These are phyloP conservation scores for Chlamydomonas schloesseri DNA, from an alignment of 139 green algal genomes.

Conservation along the genomic window DNA sequence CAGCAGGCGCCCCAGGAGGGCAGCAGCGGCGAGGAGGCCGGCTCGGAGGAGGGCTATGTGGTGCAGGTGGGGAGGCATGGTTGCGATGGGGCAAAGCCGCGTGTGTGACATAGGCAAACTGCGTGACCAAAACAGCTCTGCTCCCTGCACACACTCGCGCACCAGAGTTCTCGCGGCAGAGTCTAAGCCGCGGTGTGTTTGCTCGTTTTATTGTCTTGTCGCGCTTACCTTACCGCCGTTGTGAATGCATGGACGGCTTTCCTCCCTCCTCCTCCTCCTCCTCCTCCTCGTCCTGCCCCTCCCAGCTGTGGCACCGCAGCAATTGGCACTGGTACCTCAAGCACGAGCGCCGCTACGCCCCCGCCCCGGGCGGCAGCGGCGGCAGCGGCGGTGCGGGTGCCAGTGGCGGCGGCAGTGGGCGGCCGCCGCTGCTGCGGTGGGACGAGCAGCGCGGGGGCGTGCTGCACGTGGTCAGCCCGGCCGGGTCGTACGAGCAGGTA, in stretches of 20 bases:
- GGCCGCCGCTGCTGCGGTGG: slow-evolving; percentile 56
- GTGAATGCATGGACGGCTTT: no score
- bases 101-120: no score
- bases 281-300: not conserved
- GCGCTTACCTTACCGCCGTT: no score
- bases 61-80: slow-evolving; percentile 52
- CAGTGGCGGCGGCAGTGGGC: not conserved
- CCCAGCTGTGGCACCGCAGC: slow-evolving; percentile 91
- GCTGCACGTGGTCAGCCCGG: slow-evolving; percentile 60
- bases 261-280: no score
- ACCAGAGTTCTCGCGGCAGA: no score
- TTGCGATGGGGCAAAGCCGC: no score
- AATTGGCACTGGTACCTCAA: slow-evolving; percentile 99
- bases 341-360: slow-evolving; percentile 67
- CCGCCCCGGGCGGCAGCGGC: no score
- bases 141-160: no score
- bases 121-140: no score
- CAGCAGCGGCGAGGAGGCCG: not conserved
- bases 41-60: slow-evolving; percentile 9
- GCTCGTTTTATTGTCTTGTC: no score
- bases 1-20: no score
- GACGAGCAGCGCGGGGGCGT: slow-evolving; percentile 60
- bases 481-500: slow-evolving; percentile 14
- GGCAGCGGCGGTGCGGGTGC: not conserved
- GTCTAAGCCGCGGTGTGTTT: no score